Percentiles rank a stretch among this genome's conserved stretches.
These are phyloP conservation scores for Letharia columbiana DNA, from an alignment of 495 filamentous ascomycete genomes.

Conservation along the genomic window DNA sequence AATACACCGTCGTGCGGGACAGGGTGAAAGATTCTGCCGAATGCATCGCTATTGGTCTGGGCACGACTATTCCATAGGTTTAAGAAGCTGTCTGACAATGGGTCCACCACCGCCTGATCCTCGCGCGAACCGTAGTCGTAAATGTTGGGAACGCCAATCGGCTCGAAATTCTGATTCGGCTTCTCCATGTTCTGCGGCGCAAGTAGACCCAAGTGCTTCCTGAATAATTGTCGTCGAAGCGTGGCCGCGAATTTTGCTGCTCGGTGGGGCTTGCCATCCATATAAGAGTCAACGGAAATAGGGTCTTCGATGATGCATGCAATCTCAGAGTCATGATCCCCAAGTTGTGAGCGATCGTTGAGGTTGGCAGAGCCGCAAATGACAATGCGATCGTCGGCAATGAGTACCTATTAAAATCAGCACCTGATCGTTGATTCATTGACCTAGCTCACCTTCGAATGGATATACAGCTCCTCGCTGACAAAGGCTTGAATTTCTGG, in stretches of 20 bases:
- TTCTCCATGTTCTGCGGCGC: constrained; percentile 57
- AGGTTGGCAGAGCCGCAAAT: constrained; percentile 91
- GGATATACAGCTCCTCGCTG: constrained; percentile 87
- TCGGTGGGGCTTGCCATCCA: constrained; percentile 61
- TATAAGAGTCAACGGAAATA: constrained; percentile 55
- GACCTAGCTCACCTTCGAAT: constrained; percentile 56
- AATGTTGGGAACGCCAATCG: constrained; percentile 59
- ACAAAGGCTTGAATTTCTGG: constrained; percentile 85
- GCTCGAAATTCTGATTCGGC: constrained; percentile 65
- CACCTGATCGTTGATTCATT: neutral
- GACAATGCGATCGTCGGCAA: constrained; percentile 82
- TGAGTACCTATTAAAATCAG: constrained; percentile 51
- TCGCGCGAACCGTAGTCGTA: constrained; percentile 77
- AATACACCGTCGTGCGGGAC: constrained; percentile 74
- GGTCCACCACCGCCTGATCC: constrained; percentile 68
- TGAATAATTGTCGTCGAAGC: constrained; percentile 76
- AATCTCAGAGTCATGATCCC: constrained; percentile 76
- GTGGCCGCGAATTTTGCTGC: constrained; percentile 76
- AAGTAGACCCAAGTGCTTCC: constrained; percentile 84
- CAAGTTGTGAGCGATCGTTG: constrained; percentile 90
- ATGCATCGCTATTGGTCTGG: constrained; percentile 72
- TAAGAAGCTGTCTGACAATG: constrained; percentile 56
- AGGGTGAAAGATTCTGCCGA: constrained; percentile 75
- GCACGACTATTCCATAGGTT: constrained; percentile 68
- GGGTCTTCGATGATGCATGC: constrained; percentile 76